Base-by-base conservation (phyloP, 1,139 yeast species). In the Zygosaccharomyces pseudobailii region DNA sequence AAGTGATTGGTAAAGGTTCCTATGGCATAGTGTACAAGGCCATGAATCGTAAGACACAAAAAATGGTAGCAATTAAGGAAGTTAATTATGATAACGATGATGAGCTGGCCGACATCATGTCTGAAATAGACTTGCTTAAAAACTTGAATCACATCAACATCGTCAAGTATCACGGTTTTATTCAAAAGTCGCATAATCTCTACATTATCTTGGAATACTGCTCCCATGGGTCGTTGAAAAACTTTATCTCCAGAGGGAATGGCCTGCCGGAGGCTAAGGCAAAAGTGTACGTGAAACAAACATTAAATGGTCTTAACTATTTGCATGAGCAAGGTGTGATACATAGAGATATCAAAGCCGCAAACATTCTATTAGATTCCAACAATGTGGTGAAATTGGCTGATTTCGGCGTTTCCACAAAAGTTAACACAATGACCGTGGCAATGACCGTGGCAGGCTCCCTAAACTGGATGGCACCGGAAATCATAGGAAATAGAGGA, bases 391-490 rank as follows among this genome's bases (percentile, higher is more conserved):
- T 71, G n/a, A 88, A 87, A 58, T 72, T 94, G 48, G 92, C 98
- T 65, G 99, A 92, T 66, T 92, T 92, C 69, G 99, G 99, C 3
- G 98, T 92, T 8, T 96, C 98, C 0, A 95, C 97, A 1, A 87
- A 86, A 62, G 78, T 87, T 22, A 79, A 92, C 0, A 73, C 84
- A 9, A 79, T 82, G 43, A 73, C 84, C n/a, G 79, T 82, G 44
- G 65, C 63, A 3, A 72, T 83, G 58, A 90, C 97, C 0, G 85
- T 90, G 71, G 97, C 95, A 0, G 99, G 99, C 2, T 92, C 98
- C 0, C 96, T 97, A 0, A 92, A 92, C 65, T 94, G 99, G 99
- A 94, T 94, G 99, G 98, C 97, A 0, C 98, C 98, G 0, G 98
- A 92, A 63, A 96, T 92, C 28, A 88, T 92, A 37, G 82, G 86